These are phyloP conservation scores for Coccomyxa sp. DNA, from an alignment of 139 green algal species.

Conservation along the genomic window DNA sequence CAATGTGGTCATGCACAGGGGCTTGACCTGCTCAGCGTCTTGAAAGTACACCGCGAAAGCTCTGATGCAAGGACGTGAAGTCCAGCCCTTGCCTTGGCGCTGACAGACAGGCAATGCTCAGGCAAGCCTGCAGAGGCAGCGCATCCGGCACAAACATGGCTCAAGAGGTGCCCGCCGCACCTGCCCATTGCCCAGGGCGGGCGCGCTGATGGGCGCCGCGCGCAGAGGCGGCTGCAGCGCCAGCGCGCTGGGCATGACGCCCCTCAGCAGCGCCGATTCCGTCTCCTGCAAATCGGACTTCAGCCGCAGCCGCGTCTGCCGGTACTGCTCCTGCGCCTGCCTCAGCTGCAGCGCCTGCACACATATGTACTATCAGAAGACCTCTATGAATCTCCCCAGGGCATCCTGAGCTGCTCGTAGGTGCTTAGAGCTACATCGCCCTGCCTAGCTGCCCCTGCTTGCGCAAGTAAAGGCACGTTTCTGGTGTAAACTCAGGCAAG, in stretches of 20 bases:
- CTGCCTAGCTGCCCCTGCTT: not conserved
- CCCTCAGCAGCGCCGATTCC: constrained; percentile 9
- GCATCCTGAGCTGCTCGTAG: not conserved
- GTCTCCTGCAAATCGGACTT: not conserved
- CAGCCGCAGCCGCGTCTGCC: not conserved
- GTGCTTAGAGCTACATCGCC: not conserved
- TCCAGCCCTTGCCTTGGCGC: not conserved
- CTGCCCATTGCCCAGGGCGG: not conserved
- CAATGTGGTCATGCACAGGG: too few relatives aligned
- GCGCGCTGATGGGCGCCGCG: too few relatives aligned
- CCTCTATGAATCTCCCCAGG: not conserved
- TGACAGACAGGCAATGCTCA: not conserved
- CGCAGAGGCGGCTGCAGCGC: not conserved
- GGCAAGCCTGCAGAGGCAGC: not conserved
- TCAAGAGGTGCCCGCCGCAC: too few relatives aligned
- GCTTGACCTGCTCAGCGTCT: too few relatives aligned
- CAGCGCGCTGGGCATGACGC: not conserved
- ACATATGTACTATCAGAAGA: not conserved
- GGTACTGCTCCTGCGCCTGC: not conserved
- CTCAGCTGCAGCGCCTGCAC: not conserved
- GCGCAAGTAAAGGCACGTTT: not conserved
- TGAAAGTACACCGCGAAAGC: too few relatives aligned
- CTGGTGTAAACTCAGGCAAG: not conserved
- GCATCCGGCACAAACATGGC: not conserved
- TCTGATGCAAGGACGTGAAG: too few relatives aligned